These are phyloP conservation scores for Penicillium brevicompactum DNA, from an alignment of 2,329 filamentous ascomycete species.

Conservation along the genomic window DNA sequence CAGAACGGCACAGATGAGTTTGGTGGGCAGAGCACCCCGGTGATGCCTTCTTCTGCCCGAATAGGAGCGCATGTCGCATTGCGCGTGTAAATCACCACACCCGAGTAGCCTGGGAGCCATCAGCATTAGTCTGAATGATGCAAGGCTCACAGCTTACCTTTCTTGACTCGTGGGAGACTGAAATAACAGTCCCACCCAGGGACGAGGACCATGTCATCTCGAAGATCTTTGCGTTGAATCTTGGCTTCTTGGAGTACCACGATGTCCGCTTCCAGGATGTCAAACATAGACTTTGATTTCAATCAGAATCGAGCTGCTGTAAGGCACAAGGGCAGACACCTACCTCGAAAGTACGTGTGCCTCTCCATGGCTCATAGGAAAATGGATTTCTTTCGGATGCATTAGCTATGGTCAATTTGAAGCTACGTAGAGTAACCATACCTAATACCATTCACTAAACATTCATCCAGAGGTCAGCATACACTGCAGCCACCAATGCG, in stretches of 20 bases:
- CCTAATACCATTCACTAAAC: slow-evolving; percentile 77
- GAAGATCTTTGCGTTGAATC: slow-evolving; percentile 88
- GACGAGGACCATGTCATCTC: slow-evolving; percentile 93
- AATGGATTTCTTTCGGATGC: slow-evolving; percentile 69
- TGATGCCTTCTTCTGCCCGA: slow-evolving; percentile 89
- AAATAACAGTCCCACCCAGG: slow-evolving; percentile 97
- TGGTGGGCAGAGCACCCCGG: slow-evolving; percentile 75
- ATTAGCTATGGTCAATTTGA: neutral
- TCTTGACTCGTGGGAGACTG: slow-evolving; percentile 89
- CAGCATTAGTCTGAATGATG: neutral
- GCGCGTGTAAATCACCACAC: slow-evolving; percentile 93
- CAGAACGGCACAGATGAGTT: slow-evolving; percentile 71
- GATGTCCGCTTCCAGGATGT: slow-evolving; percentile 87
- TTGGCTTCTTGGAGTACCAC: slow-evolving; percentile 95
- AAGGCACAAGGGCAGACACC: slow-evolving; percentile 9
- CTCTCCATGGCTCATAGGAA: slow-evolving; percentile 79
- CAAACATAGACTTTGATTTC: slow-evolving; percentile 78
- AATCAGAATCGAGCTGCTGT: neutral
- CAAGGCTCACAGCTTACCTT: slow-evolving; percentile 58
- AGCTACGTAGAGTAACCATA: slow-evolving; percentile 31
- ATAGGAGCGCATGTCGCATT: slow-evolving; percentile 83
- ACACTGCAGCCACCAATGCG: neutral
- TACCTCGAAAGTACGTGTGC: slow-evolving; percentile 70
- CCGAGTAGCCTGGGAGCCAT: slow-evolving; percentile 74
- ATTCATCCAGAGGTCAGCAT: slow-evolving; percentile 26